Evolutionary conservation across 306 rosid species (phyloP).

Genomic region (Prunus mongolica): DNA sequence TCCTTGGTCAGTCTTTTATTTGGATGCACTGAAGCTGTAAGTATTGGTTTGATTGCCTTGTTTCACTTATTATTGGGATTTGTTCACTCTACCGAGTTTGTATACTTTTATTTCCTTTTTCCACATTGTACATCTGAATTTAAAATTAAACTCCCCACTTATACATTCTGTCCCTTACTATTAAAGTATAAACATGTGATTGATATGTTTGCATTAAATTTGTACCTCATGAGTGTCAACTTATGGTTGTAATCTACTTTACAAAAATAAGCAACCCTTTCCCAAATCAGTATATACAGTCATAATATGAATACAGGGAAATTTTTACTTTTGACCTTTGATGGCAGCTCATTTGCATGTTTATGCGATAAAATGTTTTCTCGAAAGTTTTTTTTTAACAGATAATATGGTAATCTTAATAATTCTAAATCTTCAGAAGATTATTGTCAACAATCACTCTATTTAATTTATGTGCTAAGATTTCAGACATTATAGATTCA

Average conservation of each 20-base stretch:
- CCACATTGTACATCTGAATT: neutral
- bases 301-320: neutral
- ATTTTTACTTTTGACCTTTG: no score
- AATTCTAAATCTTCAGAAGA: no score
- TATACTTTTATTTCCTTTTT: neutral
- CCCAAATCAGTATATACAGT: neutral
- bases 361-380: neutral
- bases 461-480: neutral
- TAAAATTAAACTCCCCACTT: no score
- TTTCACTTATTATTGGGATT: slow-evolving; percentile 5
- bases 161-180: no score
- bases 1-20: slow-evolving; percentile 73
- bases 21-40: slow-evolving; percentile 87
- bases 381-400: neutral
- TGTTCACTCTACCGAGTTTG: neutral
- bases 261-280: neutral
- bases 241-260: neutral
- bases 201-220: neutral
- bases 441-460: neutral
- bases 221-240: neutral
- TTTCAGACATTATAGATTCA: no score
- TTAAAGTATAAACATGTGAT: no score
- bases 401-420: neutral
- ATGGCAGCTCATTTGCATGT: neutral
- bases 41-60: slow-evolving; percentile 21